Base-by-base conservation (phyloP, 1,284 basidiomycete species). In the Neolentinus lepideus region DNA sequence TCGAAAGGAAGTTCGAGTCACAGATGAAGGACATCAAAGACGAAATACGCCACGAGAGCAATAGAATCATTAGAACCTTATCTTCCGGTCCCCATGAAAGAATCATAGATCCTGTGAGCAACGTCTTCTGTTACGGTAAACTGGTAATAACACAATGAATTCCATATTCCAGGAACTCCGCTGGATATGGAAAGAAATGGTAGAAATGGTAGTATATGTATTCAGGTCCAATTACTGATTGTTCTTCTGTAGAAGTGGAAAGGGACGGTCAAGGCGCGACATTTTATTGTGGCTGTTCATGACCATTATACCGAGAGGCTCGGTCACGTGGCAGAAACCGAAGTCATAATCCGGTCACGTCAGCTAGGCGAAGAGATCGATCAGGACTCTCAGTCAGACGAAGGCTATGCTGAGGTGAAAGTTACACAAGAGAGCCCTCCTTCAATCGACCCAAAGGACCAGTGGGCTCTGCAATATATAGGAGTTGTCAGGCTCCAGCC, bases 401-500 rank as follows among this genome's bases (percentile, higher is more conserved):
- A 4, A 31, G 12, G 29, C 29, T 4, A 4, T 6, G 12, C 4
- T 31, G 29, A 31, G 6, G 29, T 6, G 6, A 12, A 31, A 31
- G 29, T 4, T 31, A 31, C 29, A 12, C 29, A 31, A 12, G 29
- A 31, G 29, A 31, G 4, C 29, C 29, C n/a, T 4, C 38, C 8
- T 3, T 16, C 38, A n/a, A n/a, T n/a, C n/a, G 16, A 21, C 6
- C 4, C 12, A 16, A 6, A 16, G 16, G 38, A 43, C 16, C 38
- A 16, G 8, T 43, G 38, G 38, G 38, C 38, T 8, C 16, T 58
- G 31, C n/a, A 55, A 29, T 58, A 56, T 24, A 43, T 60, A 10
- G 43, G 45, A 21, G n/a, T 54, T 14, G 22, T 53, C 4, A 27
- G 53, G 10, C 35, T 58, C 4, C 57, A 54, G 38, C n/a, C 59